Evolutionary conservation across 352 stramenopile species (phyloP).

Genomic region (Phytophthora pinifolia): DNA sequence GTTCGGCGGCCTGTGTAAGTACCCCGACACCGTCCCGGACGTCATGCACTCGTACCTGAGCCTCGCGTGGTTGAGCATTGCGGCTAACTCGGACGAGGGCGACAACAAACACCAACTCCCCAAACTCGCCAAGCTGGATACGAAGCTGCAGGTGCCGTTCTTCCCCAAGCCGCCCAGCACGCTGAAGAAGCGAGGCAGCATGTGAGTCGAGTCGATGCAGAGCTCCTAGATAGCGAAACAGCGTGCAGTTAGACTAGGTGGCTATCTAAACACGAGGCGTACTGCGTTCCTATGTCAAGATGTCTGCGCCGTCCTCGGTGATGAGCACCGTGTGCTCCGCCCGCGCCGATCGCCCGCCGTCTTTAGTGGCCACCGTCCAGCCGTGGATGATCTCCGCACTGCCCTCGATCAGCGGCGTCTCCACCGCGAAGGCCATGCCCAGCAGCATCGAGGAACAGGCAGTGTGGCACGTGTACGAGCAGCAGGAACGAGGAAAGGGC

Average conservation of each 20-base stretch:
- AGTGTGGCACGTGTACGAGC: conserved; percentile 97
- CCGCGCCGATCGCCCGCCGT: no score
- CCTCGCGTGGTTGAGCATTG: conserved; percentile 88
- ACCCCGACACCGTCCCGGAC: conserved; percentile 74
- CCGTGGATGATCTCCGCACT: conserved; percentile 84
- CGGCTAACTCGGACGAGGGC: conserved; percentile 17
- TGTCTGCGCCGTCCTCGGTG: conserved; percentile 93
- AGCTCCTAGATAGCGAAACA: conserved; percentile 3
- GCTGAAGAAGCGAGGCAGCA: conserved; percentile 20
- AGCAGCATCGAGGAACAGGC: conserved; percentile 90
- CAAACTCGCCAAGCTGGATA: conserved; percentile 52
- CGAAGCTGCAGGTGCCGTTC: conserved; percentile 79
- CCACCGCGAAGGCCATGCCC: conserved; percentile 99
- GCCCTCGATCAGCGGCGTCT: conserved; percentile 96
- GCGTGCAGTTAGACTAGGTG: conserved; percentile 8
- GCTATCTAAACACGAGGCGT: background rate
- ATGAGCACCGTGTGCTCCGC: conserved; percentile 98
- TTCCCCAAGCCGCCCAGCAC: conserved; percentile 42
- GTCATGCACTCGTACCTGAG: conserved; percentile 93
- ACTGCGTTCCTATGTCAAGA: conserved; percentile 83
- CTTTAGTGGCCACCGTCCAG: no score
- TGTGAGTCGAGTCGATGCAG: conserved; percentile 8
- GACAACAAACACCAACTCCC: conserved; percentile 25
- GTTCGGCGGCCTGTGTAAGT: conserved; percentile 88
- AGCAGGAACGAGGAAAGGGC: conserved; percentile 11